Percentiles rank a stretch among this genome's conserved stretches.
phyloP scores from a whole-genome alignment of 73 alveolate species.

The Uronychia setigera region DNA sequence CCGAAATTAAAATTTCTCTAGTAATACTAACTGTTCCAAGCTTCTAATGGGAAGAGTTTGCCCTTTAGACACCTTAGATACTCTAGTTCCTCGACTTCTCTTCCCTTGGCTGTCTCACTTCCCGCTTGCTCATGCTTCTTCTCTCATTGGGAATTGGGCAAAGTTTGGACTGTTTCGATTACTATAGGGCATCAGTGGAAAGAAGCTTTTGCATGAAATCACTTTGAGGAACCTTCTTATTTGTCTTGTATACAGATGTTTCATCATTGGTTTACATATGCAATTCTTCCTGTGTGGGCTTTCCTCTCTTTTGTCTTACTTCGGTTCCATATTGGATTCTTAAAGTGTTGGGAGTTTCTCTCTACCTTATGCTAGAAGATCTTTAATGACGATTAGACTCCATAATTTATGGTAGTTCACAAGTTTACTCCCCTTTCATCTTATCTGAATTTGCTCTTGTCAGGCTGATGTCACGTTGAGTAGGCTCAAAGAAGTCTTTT shows the following conservation, averaged over 20 bases:
- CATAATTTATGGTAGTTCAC: background rate
- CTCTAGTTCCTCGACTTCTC: background rate
- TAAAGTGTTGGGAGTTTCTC: background rate
- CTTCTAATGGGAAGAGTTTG: background rate
- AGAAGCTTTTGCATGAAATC: background rate
- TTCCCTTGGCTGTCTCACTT: background rate
- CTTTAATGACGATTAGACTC: background rate
- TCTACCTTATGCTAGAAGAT: background rate
- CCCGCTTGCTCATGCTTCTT: background rate
- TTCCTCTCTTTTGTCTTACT: background rate
- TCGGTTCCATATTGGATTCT: background rate
- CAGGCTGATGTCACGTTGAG: background rate
- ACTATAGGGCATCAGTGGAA: no score
- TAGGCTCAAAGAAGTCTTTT: background rate
- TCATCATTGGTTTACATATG: no score
- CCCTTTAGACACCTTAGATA: background rate
- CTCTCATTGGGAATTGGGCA: no score
- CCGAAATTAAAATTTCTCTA: no score
- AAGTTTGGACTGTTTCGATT: no score
- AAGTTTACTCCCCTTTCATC: background rate
- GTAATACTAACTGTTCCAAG: no score
- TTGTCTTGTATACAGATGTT: background rate
- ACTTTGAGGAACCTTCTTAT: background rate
- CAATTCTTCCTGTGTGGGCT: background rate
- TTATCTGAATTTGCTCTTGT: background rate